Conservation (phyloP, 2,329 filamentous ascomycete species). For the Colletotrichum sp. region DNA sequence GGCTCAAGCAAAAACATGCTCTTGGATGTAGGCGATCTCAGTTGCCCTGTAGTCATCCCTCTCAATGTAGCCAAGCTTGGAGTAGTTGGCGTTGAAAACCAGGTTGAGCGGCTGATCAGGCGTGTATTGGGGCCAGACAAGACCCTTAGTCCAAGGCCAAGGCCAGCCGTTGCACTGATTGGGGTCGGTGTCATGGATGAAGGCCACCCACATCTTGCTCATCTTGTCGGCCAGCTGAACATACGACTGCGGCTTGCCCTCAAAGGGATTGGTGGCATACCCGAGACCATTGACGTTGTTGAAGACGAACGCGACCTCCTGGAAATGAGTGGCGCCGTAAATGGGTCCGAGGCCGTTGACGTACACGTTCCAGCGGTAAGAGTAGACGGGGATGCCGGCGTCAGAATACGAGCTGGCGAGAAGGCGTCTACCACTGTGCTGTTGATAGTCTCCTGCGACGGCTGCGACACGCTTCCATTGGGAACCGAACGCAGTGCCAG, state of each 20-base stretch:
- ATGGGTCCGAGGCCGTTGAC: conserved; percentile 18
- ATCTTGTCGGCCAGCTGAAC: conserved; percentile 49
- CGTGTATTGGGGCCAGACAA: conserved; percentile 50
- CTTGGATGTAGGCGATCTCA: conserved; percentile 42
- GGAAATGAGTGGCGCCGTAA: conserved; percentile 31
- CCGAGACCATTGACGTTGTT: conserved; percentile 54
- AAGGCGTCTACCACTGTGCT: conserved; percentile 60
- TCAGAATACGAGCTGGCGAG: conserved; percentile 57
- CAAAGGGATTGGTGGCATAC: conserved; percentile 54
- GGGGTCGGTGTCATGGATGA: conserved; percentile 50
- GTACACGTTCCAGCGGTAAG: conserved; percentile 52
- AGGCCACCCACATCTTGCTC: conserved; percentile 56
- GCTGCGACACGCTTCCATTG: conserved; percentile 70
- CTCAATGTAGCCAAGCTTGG: conserved; percentile 42
- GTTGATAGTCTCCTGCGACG: conserved; percentile 62
- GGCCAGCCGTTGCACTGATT: conserved; percentile 27
- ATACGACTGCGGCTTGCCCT: conserved; percentile 44
- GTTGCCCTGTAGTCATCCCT: conserved; percentile 48
- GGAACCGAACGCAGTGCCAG: conserved; percentile 66
- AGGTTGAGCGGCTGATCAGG: conserved; percentile 46
- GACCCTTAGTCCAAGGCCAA: neutral
- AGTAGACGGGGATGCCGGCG: conserved; percentile 56
- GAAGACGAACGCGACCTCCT: conserved; percentile 46
- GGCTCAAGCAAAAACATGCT: conserved; percentile 5
- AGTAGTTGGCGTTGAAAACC: conserved; percentile 54